A percentile compares a stretch with the other conserved stretches of the same genome.
Conservation (phyloP, 139 green algal genomes). For the Raphidocelis subcapitata region DNA sequence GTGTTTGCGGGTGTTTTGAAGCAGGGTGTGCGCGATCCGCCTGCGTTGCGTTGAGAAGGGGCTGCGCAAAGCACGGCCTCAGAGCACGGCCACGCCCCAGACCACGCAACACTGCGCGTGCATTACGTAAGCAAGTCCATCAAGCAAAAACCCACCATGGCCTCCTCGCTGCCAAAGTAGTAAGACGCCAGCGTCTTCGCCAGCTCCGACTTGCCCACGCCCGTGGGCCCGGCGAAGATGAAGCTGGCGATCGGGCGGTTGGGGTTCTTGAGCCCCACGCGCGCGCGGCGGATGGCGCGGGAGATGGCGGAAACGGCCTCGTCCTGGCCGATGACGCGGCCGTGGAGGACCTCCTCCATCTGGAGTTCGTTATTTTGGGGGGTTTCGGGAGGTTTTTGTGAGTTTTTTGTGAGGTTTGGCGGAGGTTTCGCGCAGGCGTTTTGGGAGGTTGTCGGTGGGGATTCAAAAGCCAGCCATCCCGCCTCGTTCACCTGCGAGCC, state of each 20-base stretch:
- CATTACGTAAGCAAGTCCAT: too few species aligned
- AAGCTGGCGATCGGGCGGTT: constrained; percentile 96
- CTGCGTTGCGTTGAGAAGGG: too few species aligned
- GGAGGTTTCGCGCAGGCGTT: too few species aligned
- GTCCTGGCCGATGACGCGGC: constrained; percentile 91
- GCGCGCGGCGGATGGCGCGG: constrained; percentile 92
- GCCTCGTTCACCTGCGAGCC: too few species aligned
- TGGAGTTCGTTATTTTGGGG: not conserved
- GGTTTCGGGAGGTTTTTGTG: not conserved
- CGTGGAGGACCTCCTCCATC: constrained; percentile 98
- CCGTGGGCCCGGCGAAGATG: constrained; percentile 69
- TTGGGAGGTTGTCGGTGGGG: too few species aligned
- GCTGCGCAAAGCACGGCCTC: too few species aligned
- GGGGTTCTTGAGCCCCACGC: constrained; percentile 98
- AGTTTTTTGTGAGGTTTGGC: too few species aligned
- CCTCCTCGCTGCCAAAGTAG: constrained; percentile 98
- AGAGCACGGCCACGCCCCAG: too few species aligned
- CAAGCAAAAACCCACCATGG: constrained; percentile 64
- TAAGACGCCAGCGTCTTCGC: constrained; percentile 98
- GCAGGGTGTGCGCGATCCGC: too few species aligned
- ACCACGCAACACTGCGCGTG: too few species aligned
- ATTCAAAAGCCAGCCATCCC: too few species aligned
- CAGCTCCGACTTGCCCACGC: constrained; percentile 99
- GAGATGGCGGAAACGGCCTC: constrained; percentile 90
- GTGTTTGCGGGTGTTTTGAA: too few species aligned